These are phyloP conservation scores for Mycena pura DNA, from an alignment of 768 basidiomycete genomes.

Conservation along the genomic window DNA sequence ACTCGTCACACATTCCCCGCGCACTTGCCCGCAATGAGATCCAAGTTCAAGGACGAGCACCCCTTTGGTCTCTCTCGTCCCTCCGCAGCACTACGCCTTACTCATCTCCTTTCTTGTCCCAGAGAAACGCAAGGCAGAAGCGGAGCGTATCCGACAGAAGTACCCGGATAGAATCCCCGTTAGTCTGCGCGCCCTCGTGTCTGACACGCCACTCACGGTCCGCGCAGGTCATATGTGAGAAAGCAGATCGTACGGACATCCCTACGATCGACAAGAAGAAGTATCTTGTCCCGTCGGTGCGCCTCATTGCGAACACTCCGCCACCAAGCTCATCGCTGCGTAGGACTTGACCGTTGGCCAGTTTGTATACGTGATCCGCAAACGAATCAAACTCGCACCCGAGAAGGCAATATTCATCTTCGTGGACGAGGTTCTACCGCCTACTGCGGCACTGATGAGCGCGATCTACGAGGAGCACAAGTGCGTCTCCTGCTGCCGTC, in stretches of 20 bases:
- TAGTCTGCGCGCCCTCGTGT: slow-evolving; percentile 40
- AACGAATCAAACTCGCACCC: slow-evolving; percentile 99
- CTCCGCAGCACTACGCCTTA: slow-evolving; percentile 31
- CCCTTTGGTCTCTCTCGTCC: slow-evolving; percentile 79
- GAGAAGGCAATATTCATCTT: slow-evolving; percentile 99
- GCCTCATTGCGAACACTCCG: slow-evolving; percentile 35
- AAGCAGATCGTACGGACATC: slow-evolving; percentile 97
- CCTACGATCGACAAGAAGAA: slow-evolving; percentile 99
- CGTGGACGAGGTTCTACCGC: slow-evolving; percentile 97
- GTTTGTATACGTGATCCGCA: slow-evolving; percentile 99
- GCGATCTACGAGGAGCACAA: slow-evolving; percentile 99
- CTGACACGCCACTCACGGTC: slow-evolving; percentile 22
- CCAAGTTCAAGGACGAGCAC: slow-evolving; percentile 99
- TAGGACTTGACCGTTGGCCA: slow-evolving; percentile 97
- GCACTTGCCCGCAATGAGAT: slow-evolving; percentile 65
- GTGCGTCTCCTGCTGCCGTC: slow-evolving; percentile 55
- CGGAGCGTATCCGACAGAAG: slow-evolving; percentile 98
- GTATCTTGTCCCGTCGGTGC: slow-evolving; percentile 95
- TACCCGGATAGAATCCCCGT: slow-evolving; percentile 99
- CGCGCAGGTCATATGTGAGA: slow-evolving; percentile 96
- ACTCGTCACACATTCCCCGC: slow-evolving; percentile 22
- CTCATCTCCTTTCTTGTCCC: slow-evolving; percentile 39
- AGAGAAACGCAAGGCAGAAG: slow-evolving; percentile 99
- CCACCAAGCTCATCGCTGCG: neutral
- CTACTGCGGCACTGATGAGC: slow-evolving; percentile 98